Evolutionary conservation across 805 yeast genomes (phyloP).

Genomic region (Metschnikowia orientalis): DNA sequence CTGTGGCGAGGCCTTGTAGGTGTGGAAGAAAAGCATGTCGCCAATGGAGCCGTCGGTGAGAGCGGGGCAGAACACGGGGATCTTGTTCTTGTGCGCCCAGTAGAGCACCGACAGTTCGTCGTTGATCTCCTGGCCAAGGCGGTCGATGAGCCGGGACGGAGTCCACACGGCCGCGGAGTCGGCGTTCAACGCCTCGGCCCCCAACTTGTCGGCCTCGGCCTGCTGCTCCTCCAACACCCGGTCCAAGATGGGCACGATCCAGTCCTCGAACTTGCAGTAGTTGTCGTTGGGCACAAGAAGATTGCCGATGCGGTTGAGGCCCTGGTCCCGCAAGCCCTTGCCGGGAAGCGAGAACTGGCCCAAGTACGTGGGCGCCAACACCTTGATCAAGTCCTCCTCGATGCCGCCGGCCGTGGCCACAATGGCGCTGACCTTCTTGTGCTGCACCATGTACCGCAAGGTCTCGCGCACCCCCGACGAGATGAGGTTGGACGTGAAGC

Average conservation of each 20-base stretch:
- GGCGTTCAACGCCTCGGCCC: slow-evolving; percentile 56
- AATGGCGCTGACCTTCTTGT: slow-evolving; percentile 90
- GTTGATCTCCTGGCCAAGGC: slow-evolving; percentile 92
- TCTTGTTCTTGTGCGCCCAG: slow-evolving; percentile 97
- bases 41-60: slow-evolving; percentile 98
- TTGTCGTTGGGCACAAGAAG: slow-evolving; percentile 96
- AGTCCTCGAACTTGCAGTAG: slow-evolving; percentile 95
- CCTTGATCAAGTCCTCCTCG: slow-evolving; percentile 95
- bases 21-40: slow-evolving; percentile 97
- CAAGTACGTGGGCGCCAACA: slow-evolving; percentile 92
- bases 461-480: slow-evolving; percentile 94
- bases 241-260: slow-evolving; percentile 95
- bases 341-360: slow-evolving; percentile 90
- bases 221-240: slow-evolving; percentile 86
- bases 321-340: slow-evolving; percentile 78
- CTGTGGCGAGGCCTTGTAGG: slow-evolving; percentile 89
- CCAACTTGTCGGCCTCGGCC: slow-evolving; percentile 47
- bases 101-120: slow-evolving; percentile 90
- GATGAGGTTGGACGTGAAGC: slow-evolving; percentile 93
- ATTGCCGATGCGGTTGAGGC: slow-evolving; percentile 97
- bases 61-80: slow-evolving; percentile 97
- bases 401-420: slow-evolving; percentile 99
- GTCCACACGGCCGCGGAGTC: slow-evolving; percentile 77
- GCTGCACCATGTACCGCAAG: slow-evolving; percentile 80
- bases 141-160: slow-evolving; percentile 86